phyloP scores from a whole-genome alignment of 116 monocot species.

The Iris pallida region DNA sequence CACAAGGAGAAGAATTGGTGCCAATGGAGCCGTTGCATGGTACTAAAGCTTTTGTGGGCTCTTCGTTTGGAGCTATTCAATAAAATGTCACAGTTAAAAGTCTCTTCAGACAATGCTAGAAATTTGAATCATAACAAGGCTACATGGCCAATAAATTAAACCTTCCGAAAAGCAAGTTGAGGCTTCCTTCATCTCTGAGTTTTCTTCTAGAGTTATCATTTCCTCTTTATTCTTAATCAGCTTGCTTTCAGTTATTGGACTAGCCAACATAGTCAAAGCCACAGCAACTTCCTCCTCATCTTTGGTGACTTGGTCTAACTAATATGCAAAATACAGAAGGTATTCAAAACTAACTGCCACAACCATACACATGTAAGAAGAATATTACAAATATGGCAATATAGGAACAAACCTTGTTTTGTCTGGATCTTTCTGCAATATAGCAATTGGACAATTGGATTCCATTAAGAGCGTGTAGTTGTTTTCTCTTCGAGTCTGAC shows the following conservation, averaged over 20 bases:
- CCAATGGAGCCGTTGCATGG: slow-evolving; percentile 6
- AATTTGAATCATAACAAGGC: not conserved
- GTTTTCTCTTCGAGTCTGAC: not conserved
- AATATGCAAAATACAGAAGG: slow-evolving; percentile 1
- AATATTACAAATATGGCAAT: not conserved
- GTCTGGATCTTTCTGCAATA: slow-evolving; percentile 2
- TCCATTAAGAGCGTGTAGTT: not conserved
- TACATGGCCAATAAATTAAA: not conserved
- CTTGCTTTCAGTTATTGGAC: not conserved
- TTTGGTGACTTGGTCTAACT: slow-evolving; percentile 1
- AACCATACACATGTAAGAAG: not conserved
- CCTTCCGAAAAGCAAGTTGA: slow-evolving; percentile 21
- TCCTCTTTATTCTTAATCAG: not conserved
- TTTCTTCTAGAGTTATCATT: slow-evolving; percentile 9
- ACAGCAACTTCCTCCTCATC: slow-evolving; percentile 10
- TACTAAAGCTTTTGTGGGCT: not conserved
- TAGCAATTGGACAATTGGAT: not conserved
- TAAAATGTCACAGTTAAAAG: not conserved
- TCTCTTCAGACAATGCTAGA: not conserved
- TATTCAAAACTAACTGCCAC: not conserved
- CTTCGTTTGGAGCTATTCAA: too few species aligned
- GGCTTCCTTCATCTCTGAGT: slow-evolving; percentile 1
- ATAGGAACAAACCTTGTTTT: slow-evolving; percentile 6
- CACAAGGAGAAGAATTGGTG: slow-evolving; percentile 2
- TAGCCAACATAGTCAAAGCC: slow-evolving; percentile 25